A percentile compares a stretch with the other conserved stretches of the same genome.
Conservation (phyloP, 1,284 basidiomycete species). For the Melampsora abietis-canadensis region DNA sequence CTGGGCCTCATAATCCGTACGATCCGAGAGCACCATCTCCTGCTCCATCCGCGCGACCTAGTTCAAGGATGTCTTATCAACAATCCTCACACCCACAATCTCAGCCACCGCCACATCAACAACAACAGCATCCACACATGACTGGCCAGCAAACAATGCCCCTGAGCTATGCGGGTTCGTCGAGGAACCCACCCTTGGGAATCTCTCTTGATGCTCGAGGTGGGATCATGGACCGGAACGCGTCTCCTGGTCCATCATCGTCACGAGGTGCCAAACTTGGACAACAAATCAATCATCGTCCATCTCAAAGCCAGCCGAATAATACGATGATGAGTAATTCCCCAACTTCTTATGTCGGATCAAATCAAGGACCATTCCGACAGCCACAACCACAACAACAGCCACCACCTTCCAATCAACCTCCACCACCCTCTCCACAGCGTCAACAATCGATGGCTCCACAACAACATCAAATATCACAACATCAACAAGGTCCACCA, state of each 20-base stretch:
- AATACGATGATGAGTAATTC: constrained; percentile 20
- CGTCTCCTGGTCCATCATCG: constrained; percentile 46
- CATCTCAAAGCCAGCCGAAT: constrained; percentile 29
- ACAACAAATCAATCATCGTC: constrained; percentile 6
- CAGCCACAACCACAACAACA: constrained; percentile 11
- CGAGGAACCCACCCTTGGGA: constrained; percentile 58
- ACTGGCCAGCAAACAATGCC: constrained; percentile 11
- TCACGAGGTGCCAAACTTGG: background rate
- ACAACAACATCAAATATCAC: constrained; percentile 48
- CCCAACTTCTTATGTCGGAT: constrained; percentile 30
- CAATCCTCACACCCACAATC: constrained; percentile 3
- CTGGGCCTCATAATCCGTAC: constrained; percentile 11
- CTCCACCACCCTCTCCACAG: constrained; percentile 47
- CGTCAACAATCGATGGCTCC: constrained; percentile 19
- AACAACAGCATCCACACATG: background rate
- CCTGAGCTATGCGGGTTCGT: background rate
- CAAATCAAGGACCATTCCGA: constrained; percentile 13
- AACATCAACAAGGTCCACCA: constrained; percentile 48
- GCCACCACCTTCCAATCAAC: constrained; percentile 1
- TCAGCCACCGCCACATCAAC: background rate
- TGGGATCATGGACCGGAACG: constrained; percentile 63
- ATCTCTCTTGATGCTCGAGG: constrained; percentile 74
- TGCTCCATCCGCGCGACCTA: constrained; percentile 16
- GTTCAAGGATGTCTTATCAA: constrained; percentile 10
- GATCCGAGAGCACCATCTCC: constrained; percentile 32